Base-by-base conservation (phyloP, 495 filamentous ascomycete species). In the Chaetomidium leptoderma region DNA sequence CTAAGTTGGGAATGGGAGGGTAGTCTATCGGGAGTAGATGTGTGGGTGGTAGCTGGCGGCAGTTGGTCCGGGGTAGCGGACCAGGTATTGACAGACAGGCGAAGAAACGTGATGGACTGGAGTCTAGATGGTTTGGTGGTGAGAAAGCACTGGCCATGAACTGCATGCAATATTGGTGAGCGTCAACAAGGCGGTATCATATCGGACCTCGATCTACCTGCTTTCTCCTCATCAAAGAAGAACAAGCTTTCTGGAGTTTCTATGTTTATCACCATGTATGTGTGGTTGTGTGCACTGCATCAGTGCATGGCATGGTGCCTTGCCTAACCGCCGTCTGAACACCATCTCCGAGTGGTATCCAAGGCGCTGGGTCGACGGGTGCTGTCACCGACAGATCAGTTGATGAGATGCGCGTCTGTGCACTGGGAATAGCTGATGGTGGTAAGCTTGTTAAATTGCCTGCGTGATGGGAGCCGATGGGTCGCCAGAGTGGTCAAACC, bases 261-360 rank as follows among this genome's bases (percentile, higher is more conserved):
- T 58, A 51, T 42, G 55, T 58, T 58, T 58, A 40, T 59, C 50
- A 19, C n/a, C n/a, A 11, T 49, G n/a, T 30, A 23, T 27, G 45
- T 16, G n/a, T n/a, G n/a, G n/a, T n/a, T n/a, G n/a, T n/a, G n/a
- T n/a, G n/a, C n/a, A n/a, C n/a, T n/a, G n/a, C n/a, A n/a, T n/a
- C n/a, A 26, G 39, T 47, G 44, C 39, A 30, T 53, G 40, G 57
- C 30, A 37, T 37, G 30, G 57, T 47, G 30, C 57, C 39, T 54
- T 59, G 57, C 30, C 26, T 59, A 54, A 40, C 50, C 50, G 57
- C 48, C 57, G 37, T 14, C 50, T 21, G 24, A 24, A 29, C 35
- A 29, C 13, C 10, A 17, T 16, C 6, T 2, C 16, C 17, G 17
- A 16, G 30, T 26, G 30, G 21, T 35, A 37, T 29, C 35, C 33